Percentiles rank a stretch among this genome's conserved stretches.
These are phyloP conservation scores for Cryptococcus sp. DNA, from an alignment of 1,284 basidiomycete genomes.

Conservation along the genomic window DNA sequence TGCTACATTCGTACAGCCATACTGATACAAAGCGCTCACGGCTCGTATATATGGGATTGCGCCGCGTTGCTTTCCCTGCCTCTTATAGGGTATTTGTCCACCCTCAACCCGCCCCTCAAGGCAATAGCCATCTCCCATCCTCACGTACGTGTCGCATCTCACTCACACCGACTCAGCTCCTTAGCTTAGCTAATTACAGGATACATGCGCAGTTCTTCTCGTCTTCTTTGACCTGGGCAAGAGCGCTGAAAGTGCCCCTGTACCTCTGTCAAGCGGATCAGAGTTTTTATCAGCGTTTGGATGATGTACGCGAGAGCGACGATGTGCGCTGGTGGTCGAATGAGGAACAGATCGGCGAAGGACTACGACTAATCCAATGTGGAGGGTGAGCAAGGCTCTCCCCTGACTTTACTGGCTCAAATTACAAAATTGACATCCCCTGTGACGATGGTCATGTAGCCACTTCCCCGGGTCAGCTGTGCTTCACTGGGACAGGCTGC, in stretches of 20 bases:
- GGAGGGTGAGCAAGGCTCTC: conserved; percentile 43
- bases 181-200: not conserved
- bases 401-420: not conserved
- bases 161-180: not conserved
- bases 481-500: conserved; percentile 48
- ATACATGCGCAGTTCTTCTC: conserved; percentile 45
- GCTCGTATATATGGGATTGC: conserved; percentile 52
- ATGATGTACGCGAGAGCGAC: conserved; percentile 27
- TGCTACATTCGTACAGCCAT: conserved; percentile 30
- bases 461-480: conserved; percentile 51
- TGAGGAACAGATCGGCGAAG: conserved; percentile 25
- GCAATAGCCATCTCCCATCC: conserved; percentile 52
- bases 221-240: conserved; percentile 48
- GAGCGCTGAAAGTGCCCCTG: conserved; percentile 45
- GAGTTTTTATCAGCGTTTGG: conserved; percentile 43
- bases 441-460: no score
- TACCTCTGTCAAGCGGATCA: conserved; percentile 44
- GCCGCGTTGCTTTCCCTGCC: conserved; percentile 38
- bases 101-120: conserved; percentile 36
- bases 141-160: conserved; percentile 45
- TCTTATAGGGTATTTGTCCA: conserved; percentile 32
- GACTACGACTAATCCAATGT: conserved; percentile 44
- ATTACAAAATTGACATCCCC: no score
- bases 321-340: conserved; percentile 39
- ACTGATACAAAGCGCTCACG: conserved; percentile 41